Base-by-base conservation (phyloP, 371 early-diverging fungal genomes). In the Apophysomyces trapeziformis region DNA sequence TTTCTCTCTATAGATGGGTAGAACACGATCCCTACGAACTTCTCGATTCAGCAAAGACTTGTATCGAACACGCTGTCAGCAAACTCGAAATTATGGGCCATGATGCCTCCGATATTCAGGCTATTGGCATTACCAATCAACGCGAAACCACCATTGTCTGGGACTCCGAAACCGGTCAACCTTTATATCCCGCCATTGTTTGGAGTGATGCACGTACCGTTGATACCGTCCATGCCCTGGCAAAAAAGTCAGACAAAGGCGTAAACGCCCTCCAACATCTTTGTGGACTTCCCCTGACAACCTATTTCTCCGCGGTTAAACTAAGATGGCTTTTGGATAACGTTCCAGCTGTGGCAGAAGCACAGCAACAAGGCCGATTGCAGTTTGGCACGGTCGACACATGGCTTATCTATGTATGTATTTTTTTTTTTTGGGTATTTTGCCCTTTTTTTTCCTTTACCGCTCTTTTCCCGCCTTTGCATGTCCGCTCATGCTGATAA, bases 81-180 rank as follows among this genome's bases (percentile, higher is more conserved):
- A 90, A 91, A 61, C 85, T 96, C 70, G 83, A 82, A 67, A 72
- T 77, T 26, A 74, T 82, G 61, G 95, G 93, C 38, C 74, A 89
- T 61, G 65, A 85, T n/a, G 66, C 85, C 32, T 63, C 57, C 32
- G 87, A 90, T 73, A 82, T 97, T 63, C 89, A 88, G 75, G 80
- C 89, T 83, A 74, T 97, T 26, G 98, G 98, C 14, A 90, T 98
- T 69, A 97, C 97, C 45, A 98, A 97, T 77, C 98, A 98, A 77
- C 88, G 98, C 68, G 98, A 98, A 74, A 96, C 98, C 4, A 88
- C 91, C 2, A 84, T 95, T 32, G 92, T 85, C n/a, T 98, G 97
- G 96, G 95, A 97, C 77, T 78, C 72, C 39, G 70, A 63, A 38
- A 94, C 96, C 5, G 97, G 97, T 54, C 69, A 89, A 61, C 92